phyloP scores from a whole-genome alignment of 2,329 filamentous ascomycete species.

The Parascedosporium putredinis region DNA sequence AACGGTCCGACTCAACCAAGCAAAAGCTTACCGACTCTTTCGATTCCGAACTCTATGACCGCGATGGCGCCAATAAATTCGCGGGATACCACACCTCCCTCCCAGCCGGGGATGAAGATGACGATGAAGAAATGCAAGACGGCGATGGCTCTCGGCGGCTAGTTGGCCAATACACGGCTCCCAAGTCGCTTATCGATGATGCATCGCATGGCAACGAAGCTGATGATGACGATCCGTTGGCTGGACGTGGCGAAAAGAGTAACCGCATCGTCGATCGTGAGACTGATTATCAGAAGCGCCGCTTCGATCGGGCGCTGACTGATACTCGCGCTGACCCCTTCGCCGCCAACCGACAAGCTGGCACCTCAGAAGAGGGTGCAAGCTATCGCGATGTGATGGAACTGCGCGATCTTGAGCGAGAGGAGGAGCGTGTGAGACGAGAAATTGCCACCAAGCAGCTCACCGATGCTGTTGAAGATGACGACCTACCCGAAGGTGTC shows the following conservation, averaged over 20 bases:
- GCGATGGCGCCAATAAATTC: slow-evolving; percentile 67
- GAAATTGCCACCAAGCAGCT: slow-evolving; percentile 63
- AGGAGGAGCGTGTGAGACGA: slow-evolving; percentile 77
- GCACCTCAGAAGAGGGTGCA: slow-evolving; percentile 58
- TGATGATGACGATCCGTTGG: slow-evolving; percentile 83
- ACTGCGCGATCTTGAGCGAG: slow-evolving; percentile 77
- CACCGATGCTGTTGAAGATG: slow-evolving; percentile 47
- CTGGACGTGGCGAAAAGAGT: slow-evolving; percentile 74
- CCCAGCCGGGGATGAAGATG: slow-evolving; percentile 65
- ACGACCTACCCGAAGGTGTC: slow-evolving; percentile 19
- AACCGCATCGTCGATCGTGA: slow-evolving; percentile 86
- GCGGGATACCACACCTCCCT: slow-evolving; percentile 87
- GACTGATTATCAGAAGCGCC: slow-evolving; percentile 94
- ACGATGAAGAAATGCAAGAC: slow-evolving; percentile 69
- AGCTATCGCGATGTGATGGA: slow-evolving; percentile 91
- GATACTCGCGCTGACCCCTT: slow-evolving; percentile 82
- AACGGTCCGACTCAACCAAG: slow-evolving; percentile 83
- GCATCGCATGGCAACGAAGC: slow-evolving; percentile 77
- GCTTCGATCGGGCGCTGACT: slow-evolving; percentile 79
- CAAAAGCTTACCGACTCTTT: slow-evolving; percentile 82
- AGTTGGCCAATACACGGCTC: slow-evolving; percentile 93
- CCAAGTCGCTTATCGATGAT: slow-evolving; percentile 84
- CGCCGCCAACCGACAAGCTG: slow-evolving; percentile 61
- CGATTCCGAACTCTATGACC: slow-evolving; percentile 80
- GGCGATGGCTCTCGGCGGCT: slow-evolving; percentile 64